phyloP scores from a whole-genome alignment of 1,139 yeast genomes.

The Spathaspora sp. region DNA sequence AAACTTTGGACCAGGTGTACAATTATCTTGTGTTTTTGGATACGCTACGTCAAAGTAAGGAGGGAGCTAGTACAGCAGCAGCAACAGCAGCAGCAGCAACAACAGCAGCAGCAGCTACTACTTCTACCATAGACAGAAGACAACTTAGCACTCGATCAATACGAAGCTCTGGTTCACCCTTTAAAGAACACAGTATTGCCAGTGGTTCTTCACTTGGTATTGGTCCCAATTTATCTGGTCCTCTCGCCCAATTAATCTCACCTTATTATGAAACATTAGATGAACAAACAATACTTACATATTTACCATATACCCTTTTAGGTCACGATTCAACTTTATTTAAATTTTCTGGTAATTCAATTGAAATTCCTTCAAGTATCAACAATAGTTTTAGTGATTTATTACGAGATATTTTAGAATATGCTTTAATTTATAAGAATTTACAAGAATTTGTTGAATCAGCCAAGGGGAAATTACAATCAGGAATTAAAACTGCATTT shows the following conservation, averaged over 20 bases:
- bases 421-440: constrained; percentile 63
- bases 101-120: too few relatives aligned
- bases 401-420: constrained; percentile 62
- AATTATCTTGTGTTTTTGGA: constrained; percentile 38
- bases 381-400: constrained; percentile 60
- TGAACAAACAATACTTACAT: constrained; percentile 55
- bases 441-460: constrained; percentile 35
- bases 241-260: constrained; percentile 22
- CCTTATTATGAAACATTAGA: constrained; percentile 37
- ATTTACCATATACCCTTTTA: constrained; percentile 63
- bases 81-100: too few relatives aligned
- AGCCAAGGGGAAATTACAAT: constrained; percentile 26
- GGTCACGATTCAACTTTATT: constrained; percentile 72
- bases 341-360: constrained; percentile 40
- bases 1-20: constrained; percentile 33
- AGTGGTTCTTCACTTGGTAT: not conserved
- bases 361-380: constrained; percentile 51
- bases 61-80: too few relatives aligned
- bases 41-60: constrained; percentile 15
- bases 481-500: constrained; percentile 67
- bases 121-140: not conserved
- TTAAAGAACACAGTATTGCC: not conserved
- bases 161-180: not conserved
- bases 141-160: not conserved
- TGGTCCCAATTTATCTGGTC: not conserved